These are phyloP conservation scores for Licmophora abbreviata DNA, from an alignment of 108 stramenopile genomes.

Conservation along the genomic window DNA sequence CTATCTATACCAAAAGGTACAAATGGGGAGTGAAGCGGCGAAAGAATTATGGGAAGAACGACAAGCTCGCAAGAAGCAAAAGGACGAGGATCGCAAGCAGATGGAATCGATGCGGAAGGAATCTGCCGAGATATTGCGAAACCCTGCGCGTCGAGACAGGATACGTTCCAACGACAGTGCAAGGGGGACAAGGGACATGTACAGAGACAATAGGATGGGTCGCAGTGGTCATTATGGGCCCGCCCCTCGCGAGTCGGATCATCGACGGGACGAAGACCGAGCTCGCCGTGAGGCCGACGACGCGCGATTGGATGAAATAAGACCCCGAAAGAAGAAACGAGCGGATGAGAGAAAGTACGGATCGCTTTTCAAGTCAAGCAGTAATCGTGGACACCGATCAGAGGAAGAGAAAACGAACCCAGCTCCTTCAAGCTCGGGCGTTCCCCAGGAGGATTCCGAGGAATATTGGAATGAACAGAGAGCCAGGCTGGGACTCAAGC, in stretches of 20 bases:
- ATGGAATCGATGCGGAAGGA: too few species aligned
- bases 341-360: slow-evolving; percentile 45
- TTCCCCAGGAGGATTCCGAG: slow-evolving; percentile 22
- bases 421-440: too few species aligned
- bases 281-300: background rate
- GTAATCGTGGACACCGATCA: background rate
- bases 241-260: too few species aligned
- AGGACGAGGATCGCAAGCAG: slow-evolving; percentile 3
- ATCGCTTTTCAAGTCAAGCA: slow-evolving; percentile 50
- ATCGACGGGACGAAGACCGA: background rate
- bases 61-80: slow-evolving; percentile 13
- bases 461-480: slow-evolving; percentile 84
- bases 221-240: too few species aligned
- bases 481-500: slow-evolving; percentile 69
- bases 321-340: background rate
- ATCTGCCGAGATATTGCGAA: too few species aligned
- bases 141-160: slow-evolving; percentile 13
- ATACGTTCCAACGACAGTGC: slow-evolving; percentile 10
- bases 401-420: background rate
- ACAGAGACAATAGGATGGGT: too few species aligned
- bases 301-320: background rate
- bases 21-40: slow-evolving; percentile 43
- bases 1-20: slow-evolving; percentile 46
- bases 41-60: slow-evolving; percentile 25
- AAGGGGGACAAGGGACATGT: slow-evolving; percentile 8